Conservation (phyloP, 1,139 yeast species). For the Blastobotrys capitulatus region DNA sequence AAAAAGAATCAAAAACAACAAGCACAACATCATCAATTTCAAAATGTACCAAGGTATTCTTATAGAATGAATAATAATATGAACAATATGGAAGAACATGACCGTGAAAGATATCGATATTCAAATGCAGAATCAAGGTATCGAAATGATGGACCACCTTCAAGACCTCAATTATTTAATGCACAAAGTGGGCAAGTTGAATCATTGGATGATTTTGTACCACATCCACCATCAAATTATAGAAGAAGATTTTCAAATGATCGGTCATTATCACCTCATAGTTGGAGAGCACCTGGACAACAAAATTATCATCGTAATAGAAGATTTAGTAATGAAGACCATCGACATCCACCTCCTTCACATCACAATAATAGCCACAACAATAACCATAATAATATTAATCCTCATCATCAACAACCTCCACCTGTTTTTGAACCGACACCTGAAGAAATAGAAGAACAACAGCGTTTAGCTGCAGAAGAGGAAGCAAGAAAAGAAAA, state of each 20-base stretch:
- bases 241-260: slow-evolving; percentile 4
- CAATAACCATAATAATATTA: no score
- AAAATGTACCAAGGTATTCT: slow-evolving; percentile 13
- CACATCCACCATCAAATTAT: background rate
- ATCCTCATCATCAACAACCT: background rate
- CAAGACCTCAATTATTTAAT: slow-evolving; percentile 31
- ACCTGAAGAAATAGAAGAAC: slow-evolving; percentile 1
- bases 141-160: slow-evolving; percentile 26
- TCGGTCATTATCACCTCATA: slow-evolving; percentile 10
- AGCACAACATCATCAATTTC: slow-evolving; percentile 12
- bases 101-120: slow-evolving; percentile 23
- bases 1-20: slow-evolving; percentile 12
- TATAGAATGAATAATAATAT: slow-evolving; percentile 6
- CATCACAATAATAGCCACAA: no score
- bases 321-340: background rate
- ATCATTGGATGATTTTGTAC: background rate
- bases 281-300: background rate
- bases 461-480: background rate
- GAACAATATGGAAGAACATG: slow-evolving; percentile 1
- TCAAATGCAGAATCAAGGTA: slow-evolving; percentile 29
- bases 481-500: slow-evolving; percentile 8
- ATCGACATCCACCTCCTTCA: background rate
- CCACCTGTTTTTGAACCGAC: background rate
- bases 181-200: slow-evolving; percentile 26
- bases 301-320: background rate